Conservation (phyloP, 352 stramenopile genomes). For the Globisporangium irregulare region DNA sequence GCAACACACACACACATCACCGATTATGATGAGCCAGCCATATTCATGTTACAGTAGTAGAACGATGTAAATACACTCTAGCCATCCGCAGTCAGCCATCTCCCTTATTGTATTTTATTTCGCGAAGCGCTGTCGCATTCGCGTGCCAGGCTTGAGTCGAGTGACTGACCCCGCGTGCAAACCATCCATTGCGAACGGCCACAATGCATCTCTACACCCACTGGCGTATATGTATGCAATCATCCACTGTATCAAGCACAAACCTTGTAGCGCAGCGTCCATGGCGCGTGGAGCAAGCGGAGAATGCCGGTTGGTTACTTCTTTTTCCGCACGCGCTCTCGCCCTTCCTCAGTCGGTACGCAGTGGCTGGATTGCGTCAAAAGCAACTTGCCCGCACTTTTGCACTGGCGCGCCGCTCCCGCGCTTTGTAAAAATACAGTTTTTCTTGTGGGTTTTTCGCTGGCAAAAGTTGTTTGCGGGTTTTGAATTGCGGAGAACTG, state of each 20-base stretch:
- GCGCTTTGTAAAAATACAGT: background rate
- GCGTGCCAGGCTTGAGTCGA: background rate
- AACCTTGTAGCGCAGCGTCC: background rate
- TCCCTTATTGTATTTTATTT: background rate
- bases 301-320: constrained; percentile 2
- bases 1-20: background rate
- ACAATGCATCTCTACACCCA: background rate
- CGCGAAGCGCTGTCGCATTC: background rate
- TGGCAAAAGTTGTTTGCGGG: background rate
- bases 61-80: background rate
- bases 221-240: background rate
- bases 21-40: background rate
- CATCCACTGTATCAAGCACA: background rate
- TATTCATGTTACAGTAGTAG: background rate
- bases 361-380: background rate
- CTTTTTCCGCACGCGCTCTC: background rate
- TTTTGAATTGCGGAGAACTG: constrained; percentile 15
- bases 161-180: background rate
- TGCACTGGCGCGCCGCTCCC: background rate
- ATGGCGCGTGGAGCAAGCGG: background rate
- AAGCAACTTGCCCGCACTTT: background rate
- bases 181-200: background rate
- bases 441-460: constrained; percentile 6
- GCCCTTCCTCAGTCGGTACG: background rate
- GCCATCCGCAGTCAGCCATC: background rate